Percentiles rank a stretch among this genome's conserved stretches.
phyloP scores from a whole-genome alignment of 768 basidiomycete species.

The Cyathus striatus region DNA sequence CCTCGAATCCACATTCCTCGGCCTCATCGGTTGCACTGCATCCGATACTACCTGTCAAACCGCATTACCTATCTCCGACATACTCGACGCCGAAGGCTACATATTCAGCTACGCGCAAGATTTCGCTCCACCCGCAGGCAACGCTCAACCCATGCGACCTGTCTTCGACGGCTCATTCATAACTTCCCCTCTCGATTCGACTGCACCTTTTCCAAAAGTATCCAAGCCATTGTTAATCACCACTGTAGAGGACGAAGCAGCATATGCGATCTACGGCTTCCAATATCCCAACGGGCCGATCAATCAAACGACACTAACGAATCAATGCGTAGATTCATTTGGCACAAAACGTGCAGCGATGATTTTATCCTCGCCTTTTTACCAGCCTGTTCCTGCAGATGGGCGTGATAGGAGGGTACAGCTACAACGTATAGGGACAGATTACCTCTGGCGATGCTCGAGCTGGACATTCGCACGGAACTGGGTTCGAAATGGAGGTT shows the following conservation, averaged over 20 bases:
- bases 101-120: conserved; percentile 34
- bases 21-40: conserved; percentile 38
- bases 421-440: conserved; percentile 57
- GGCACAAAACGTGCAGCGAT: conserved; percentile 40
- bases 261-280: conserved; percentile 43
- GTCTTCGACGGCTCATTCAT: conserved; percentile 66
- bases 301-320: conserved; percentile 28
- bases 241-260: conserved; percentile 71
- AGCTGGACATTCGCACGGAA: conserved; percentile 66
- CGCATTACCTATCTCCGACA: conserved; percentile 39
- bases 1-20: conserved; percentile 49
- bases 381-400: conserved; percentile 28
- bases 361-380: conserved; percentile 43
- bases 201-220: conserved; percentile 51
- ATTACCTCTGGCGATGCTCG: conserved; percentile 67
- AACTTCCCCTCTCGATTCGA: conserved; percentile 59
- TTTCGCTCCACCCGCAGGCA: conserved; percentile 52
- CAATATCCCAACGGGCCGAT: conserved; percentile 38
- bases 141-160: conserved; percentile 57
- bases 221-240: conserved; percentile 69
- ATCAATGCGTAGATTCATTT: conserved; percentile 37
- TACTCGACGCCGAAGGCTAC: conserved; percentile 50
- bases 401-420: conserved; percentile 54
- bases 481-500: conserved; percentile 60
- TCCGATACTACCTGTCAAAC: conserved; percentile 46